Evolutionary conservation across 192 early-diverging fungal genomes (phyloP).

Genomic region (Powellomyces hirtus): DNA sequence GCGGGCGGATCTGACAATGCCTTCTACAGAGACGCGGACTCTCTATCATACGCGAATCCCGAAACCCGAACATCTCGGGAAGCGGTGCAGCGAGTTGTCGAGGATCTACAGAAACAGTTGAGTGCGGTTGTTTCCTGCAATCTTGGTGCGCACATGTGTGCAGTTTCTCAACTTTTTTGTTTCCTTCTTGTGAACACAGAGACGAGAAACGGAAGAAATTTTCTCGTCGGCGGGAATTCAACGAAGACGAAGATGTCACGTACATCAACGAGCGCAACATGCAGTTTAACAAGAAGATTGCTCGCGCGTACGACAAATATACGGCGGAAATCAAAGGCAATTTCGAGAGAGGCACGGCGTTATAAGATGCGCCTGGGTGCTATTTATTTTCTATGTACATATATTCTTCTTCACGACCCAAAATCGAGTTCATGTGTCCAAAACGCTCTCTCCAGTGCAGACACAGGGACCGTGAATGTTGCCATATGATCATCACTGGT

Average conservation of each 20-base stretch:
- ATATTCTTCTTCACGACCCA: no score
- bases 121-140: constrained; percentile 6
- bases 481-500: no score
- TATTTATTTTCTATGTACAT: no score
- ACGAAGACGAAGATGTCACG: constrained; percentile 80
- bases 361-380: no score
- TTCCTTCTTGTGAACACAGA: background rate
- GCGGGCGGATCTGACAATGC: constrained; percentile 3
- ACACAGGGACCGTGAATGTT: no score
- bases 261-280: constrained; percentile 98
- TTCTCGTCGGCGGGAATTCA: constrained; percentile 66
- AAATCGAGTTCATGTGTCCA: no score
- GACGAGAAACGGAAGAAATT: constrained; percentile 45
- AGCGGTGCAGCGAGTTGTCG: constrained; percentile 69
- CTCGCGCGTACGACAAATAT: constrained; percentile 91
- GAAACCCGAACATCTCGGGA: constrained; percentile 59
- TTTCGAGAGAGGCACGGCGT: constrained; percentile 32
- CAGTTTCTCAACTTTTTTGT: background rate
- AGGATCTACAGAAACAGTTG: constrained; percentile 75
- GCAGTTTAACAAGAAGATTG: constrained; percentile 94
- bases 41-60: constrained; percentile 58
- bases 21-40: constrained; percentile 69
- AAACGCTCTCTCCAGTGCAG: no score
- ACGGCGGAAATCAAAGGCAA: constrained; percentile 88
- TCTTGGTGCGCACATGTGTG: background rate